Percentiles rank a stretch among this genome's conserved stretches.
These are phyloP conservation scores for Inga laurina DNA, from an alignment of 306 rosid genomes.

Conservation along the genomic window DNA sequence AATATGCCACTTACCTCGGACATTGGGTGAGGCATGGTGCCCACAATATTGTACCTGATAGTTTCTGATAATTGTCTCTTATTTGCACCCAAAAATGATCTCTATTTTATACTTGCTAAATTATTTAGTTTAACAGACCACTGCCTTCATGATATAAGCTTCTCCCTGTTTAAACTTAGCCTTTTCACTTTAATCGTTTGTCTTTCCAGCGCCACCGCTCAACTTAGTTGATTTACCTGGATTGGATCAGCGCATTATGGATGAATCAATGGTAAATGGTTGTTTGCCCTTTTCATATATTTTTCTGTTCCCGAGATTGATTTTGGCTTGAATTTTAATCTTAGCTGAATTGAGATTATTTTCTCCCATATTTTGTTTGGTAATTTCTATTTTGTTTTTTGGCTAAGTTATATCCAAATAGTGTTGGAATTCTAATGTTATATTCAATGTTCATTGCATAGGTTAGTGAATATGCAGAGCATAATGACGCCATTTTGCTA, in stretches of 20 bases:
- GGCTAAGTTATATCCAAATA: constrained; percentile 7
- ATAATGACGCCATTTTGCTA: constrained; percentile 87
- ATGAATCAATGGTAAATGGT: constrained; percentile 79
- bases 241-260: constrained; percentile 87
- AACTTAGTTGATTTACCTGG: constrained; percentile 97
- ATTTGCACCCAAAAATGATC: constrained; percentile 6
- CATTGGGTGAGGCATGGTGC: background rate
- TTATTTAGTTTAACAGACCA: constrained; percentile 24
- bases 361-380: background rate
- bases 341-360: background rate
- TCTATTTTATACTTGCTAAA: background rate
- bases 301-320: background rate
- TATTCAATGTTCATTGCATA: constrained; percentile 44
- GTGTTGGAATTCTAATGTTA: constrained; percentile 31
- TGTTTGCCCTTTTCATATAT: constrained; percentile 22
- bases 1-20: background rate
- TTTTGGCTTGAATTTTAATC: background rate
- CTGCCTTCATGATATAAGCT: constrained; percentile 11
- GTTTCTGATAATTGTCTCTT: constrained; percentile 8
- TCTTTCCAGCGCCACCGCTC: constrained; percentile 85
- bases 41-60: background rate
- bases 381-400: background rate
- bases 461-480: constrained; percentile 94
- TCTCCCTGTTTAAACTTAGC: constrained; percentile 4
- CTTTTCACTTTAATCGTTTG: constrained; percentile 29